phyloP scores from a whole-genome alignment of 768 basidiomycete species.

The Tephrocybe sp. region DNA sequence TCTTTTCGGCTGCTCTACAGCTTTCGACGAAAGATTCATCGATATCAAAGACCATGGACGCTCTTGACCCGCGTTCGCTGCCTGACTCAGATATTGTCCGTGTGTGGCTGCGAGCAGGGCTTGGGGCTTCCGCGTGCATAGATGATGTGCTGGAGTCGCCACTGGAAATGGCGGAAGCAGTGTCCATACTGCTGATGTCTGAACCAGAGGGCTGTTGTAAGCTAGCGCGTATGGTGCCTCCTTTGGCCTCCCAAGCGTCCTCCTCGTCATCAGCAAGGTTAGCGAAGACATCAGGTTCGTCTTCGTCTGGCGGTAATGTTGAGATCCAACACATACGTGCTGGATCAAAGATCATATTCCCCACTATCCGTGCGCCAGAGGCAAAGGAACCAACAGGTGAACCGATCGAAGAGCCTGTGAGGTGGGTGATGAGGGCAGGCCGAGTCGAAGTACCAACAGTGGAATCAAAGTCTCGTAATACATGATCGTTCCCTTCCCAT shows the following conservation, averaged over 20 bases:
- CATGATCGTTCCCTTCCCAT: slow-evolving; percentile 98
- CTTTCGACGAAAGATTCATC: slow-evolving; percentile 71
- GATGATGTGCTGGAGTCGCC: slow-evolving; percentile 24
- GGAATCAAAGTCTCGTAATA: slow-evolving; percentile 87
- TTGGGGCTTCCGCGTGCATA: slow-evolving; percentile 43
- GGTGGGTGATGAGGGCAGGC: slow-evolving; percentile 93
- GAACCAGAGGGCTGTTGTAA: slow-evolving; percentile 34
- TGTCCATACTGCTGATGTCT: slow-evolving; percentile 31
- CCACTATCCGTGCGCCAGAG: slow-evolving; percentile 84
- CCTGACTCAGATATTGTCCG: slow-evolving; percentile 74
- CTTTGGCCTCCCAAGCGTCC: slow-evolving; percentile 74
- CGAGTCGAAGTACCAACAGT: slow-evolving; percentile 81
- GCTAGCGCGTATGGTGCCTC: slow-evolving; percentile 76
- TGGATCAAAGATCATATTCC: slow-evolving; percentile 98
- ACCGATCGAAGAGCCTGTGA: slow-evolving; percentile 84
- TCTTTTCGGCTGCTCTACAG: slow-evolving; percentile 76
- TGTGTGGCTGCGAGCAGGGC: slow-evolving; percentile 62
- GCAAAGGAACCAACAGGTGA: slow-evolving; percentile 76
- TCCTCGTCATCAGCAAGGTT: slow-evolving; percentile 91
- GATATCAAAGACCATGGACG: slow-evolving; percentile 76
- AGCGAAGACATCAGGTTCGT: slow-evolving; percentile 95
- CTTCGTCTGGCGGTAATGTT: slow-evolving; percentile 80
- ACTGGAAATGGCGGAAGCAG: slow-evolving; percentile 24
- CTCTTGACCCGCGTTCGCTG: slow-evolving; percentile 79
- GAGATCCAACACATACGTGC: slow-evolving; percentile 94